phyloP scores from a whole-genome alignment of 345 rosid species.

The Euphorbia peplus region DNA sequence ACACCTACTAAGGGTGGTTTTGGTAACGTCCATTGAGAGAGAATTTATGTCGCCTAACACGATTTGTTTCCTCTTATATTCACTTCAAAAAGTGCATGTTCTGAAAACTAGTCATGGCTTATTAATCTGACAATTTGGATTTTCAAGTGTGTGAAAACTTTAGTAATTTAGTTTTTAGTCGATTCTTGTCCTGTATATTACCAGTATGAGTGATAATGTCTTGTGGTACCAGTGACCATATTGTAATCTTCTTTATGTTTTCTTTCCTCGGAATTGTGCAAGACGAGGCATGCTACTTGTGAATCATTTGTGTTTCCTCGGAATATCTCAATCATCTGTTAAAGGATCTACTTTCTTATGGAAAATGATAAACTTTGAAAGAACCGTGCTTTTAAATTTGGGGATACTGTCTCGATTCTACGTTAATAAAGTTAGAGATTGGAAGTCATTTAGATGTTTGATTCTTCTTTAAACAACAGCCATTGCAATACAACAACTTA shows the following conservation, averaged over 20 bases:
- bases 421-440: background rate
- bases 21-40: too few relatives aligned
- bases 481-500: background rate
- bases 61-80: too few relatives aligned
- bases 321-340: background rate
- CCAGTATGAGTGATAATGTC: background rate
- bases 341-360: background rate
- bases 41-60: too few relatives aligned
- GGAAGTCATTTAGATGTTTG: background rate
- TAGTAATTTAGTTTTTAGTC: background rate
- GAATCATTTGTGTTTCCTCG: background rate
- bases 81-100: too few relatives aligned
- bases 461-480: background rate
- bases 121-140: background rate
- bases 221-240: background rate
- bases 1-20: too few relatives aligned
- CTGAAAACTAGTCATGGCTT: background rate
- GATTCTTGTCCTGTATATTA: background rate
- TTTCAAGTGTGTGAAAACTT: background rate
- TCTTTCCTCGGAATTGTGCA: background rate
- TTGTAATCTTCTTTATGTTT: constrained; percentile 1
- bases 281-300: background rate
- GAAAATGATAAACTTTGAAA: background rate
- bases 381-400: background rate
- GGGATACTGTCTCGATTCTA: background rate